phyloP scores from a whole-genome alignment of 257 asterid species.

The Mentha longifolia region DNA sequence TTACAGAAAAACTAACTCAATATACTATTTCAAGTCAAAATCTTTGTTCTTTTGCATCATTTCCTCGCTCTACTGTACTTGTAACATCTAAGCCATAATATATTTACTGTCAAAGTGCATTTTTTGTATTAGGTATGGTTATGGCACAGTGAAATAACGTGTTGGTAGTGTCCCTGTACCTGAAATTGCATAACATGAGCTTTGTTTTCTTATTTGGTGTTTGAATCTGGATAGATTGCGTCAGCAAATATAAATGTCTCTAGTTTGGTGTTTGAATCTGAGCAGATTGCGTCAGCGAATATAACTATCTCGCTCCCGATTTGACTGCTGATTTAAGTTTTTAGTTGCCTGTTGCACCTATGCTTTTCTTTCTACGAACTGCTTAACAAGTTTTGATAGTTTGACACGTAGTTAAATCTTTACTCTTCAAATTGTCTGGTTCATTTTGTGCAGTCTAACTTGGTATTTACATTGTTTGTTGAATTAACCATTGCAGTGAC shows the following conservation, averaged over 20 bases:
- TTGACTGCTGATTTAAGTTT: slow-evolving; percentile 9
- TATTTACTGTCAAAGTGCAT: not conserved
- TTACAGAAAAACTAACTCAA: not conserved
- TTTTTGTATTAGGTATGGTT: not conserved
- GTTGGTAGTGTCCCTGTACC: not conserved
- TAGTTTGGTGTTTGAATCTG: slow-evolving; percentile 1
- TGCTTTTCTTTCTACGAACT: slow-evolving; percentile 5
- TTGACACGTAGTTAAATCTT: slow-evolving; percentile 9
- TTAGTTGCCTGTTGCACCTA: not conserved
- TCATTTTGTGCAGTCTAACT: not conserved
- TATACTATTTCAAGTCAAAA: not conserved
- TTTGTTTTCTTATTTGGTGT: not conserved
- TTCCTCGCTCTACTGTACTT: not conserved
- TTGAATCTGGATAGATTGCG: too few relatives aligned
- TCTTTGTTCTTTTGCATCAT: slow-evolving; percentile 5
- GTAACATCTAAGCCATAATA: slow-evolving; percentile 15
- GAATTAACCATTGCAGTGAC: slow-evolving; percentile 60
- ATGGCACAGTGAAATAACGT: slow-evolving; percentile 2
- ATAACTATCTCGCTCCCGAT: not conserved
- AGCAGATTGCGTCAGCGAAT: not conserved
- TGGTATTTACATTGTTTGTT: slow-evolving; percentile 20
- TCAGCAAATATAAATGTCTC: not conserved
- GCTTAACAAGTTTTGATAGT: not conserved
- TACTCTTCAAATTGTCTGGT: slow-evolving; percentile 15
- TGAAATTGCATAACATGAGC: not conserved